Base-by-base conservation (phyloP, 306 rosid genomes). In the Trifolium pratense region DNA sequence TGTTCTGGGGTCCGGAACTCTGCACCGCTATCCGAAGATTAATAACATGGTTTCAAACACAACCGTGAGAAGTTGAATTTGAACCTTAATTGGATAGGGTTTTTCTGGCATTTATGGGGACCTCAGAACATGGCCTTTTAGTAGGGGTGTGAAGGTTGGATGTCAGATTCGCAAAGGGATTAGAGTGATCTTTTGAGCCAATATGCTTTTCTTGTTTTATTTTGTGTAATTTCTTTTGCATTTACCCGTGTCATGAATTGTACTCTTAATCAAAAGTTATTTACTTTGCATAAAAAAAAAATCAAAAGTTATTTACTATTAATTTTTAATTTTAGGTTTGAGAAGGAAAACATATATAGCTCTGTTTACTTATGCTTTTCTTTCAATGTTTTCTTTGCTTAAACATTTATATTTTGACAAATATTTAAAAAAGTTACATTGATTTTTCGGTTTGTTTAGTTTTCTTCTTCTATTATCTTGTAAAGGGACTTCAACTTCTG, bases 51-150 rank as follows among this genome's bases (percentile, higher is more conserved):
- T n/a, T n/a, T n/a, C n/a, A n/a, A n/a, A n/a, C n/a, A n/a, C n/a
- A n/a, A n/a, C n/a, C n/a, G n/a, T 39, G 66, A 75, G 39, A 42
- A 40, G 48, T 66, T 55, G 73, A 16, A 52, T 75, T 75, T 66
- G 66, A 65, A 64, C 66, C 42, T 13, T 21, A 39, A 10, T 25
- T 23, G 45, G n/a, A 65, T 65, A 67, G 40, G 3, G 15, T 39
- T 36, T 49, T 52, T 63, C 51, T 48, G 68, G 36, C 48, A 16
- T 45, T n/a, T 61, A 61, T 9, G 23, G 45, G 70, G 12, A 21
- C 71, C 65, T 58, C 48, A 23, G 25, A 15, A 20, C 21, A 58
- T 58, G 18, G 21, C 68, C 75, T 68, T 67, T 43, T 68, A 31
- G 23, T 17, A 13, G 26, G 58, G 36, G 16, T 11, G 8, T 46